Percentiles rank a stretch among this genome's conserved stretches.
phyloP scores from a whole-genome alignment of 2,329 filamentous ascomycete genomes.

The Neocucurbitaria cava region DNA sequence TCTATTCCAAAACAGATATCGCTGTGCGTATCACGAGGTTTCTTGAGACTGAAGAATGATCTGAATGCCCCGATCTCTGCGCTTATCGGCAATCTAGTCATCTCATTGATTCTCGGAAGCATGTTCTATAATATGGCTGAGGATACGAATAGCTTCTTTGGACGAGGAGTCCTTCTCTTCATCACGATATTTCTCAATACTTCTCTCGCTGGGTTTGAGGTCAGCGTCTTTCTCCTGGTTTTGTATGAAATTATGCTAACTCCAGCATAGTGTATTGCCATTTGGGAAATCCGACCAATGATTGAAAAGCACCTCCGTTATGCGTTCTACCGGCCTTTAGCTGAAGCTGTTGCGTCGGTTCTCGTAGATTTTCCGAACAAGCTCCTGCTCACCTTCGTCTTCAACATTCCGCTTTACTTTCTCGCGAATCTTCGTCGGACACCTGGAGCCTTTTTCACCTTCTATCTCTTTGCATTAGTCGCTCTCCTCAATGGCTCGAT shows the following conservation, averaged over 20 bases:
- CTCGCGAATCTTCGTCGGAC: slow-evolving; percentile 52
- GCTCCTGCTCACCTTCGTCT: slow-evolving; percentile 48
- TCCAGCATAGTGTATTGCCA: slow-evolving; percentile 69
- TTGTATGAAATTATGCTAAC: neutral
- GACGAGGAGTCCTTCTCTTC: slow-evolving; percentile 78
- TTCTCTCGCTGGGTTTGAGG: slow-evolving; percentile 75
- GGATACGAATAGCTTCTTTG: slow-evolving; percentile 72
- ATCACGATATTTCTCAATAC: slow-evolving; percentile 83
- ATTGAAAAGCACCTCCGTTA: slow-evolving; percentile 87
- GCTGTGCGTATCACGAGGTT: slow-evolving; percentile 79
- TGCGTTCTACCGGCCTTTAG: slow-evolving; percentile 83
- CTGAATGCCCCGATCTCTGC: neutral
- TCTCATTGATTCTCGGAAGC: slow-evolving; percentile 76
- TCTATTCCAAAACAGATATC: slow-evolving; percentile 74
- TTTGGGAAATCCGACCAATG: slow-evolving; percentile 85
- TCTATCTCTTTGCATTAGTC: slow-evolving; percentile 46
- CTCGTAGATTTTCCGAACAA: slow-evolving; percentile 56
- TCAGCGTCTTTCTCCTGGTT: slow-evolving; percentile 52
- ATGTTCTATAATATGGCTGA: slow-evolving; percentile 77
- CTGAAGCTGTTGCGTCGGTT: slow-evolving; percentile 68
- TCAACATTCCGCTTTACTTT: slow-evolving; percentile 53
- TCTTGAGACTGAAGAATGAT: slow-evolving; percentile 65
- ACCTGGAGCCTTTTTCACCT: slow-evolving; percentile 52
- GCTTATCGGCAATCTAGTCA: slow-evolving; percentile 46
- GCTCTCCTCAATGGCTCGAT: slow-evolving; percentile 46